Evolutionary conservation across 495 filamentous ascomycete species (phyloP).

Genomic region (Penicillium bovifimosum): DNA sequence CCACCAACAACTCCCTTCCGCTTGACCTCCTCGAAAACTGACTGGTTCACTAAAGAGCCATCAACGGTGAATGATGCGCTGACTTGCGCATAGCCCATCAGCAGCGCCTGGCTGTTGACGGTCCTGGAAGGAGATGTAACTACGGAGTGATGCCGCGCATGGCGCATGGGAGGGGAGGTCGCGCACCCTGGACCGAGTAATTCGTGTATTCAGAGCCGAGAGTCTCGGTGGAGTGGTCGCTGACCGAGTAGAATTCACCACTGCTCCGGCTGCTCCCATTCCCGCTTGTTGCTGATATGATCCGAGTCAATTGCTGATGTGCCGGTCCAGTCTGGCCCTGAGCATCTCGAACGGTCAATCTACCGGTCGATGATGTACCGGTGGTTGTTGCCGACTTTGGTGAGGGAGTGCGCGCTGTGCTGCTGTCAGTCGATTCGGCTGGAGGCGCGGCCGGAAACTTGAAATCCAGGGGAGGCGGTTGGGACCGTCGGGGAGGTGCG

Average conservation of each 20-base stretch:
- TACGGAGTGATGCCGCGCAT: conserved; percentile 59
- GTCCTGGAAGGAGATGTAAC: conserved; percentile 34
- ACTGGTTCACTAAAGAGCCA: conserved; percentile 82
- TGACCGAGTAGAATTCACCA: conserved; percentile 87
- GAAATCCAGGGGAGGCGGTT: conserved; percentile 54
- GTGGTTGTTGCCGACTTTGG: conserved; percentile 20
- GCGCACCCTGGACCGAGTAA: conserved; percentile 49
- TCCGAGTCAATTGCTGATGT: conserved; percentile 58
- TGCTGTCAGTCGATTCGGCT: conserved; percentile 25
- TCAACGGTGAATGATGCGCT: conserved; percentile 87
- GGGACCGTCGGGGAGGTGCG: conserved; percentile 29
- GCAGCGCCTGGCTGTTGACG: conserved; percentile 64
- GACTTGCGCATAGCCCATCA: conserved; percentile 99
- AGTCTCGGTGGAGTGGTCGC: conserved; percentile 91
- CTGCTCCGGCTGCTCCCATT: conserved; percentile 72
- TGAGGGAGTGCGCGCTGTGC: conserved; percentile 34
- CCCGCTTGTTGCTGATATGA: conserved; percentile 67
- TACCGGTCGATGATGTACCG: conserved; percentile 11
- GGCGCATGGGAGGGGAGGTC: conserved; percentile 41
- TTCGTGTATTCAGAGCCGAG: conserved; percentile 83
- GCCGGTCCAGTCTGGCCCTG: conserved; percentile 31
- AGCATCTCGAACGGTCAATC: conserved; percentile 12
- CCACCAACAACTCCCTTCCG: conserved; percentile 85
- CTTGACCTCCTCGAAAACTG: conserved; percentile 92
- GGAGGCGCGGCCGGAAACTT: conserved; percentile 56